These are phyloP conservation scores for Cryphonectria nitschkei DNA, from an alignment of 2,329 filamentous ascomycete genomes.

Conservation along the genomic window DNA sequence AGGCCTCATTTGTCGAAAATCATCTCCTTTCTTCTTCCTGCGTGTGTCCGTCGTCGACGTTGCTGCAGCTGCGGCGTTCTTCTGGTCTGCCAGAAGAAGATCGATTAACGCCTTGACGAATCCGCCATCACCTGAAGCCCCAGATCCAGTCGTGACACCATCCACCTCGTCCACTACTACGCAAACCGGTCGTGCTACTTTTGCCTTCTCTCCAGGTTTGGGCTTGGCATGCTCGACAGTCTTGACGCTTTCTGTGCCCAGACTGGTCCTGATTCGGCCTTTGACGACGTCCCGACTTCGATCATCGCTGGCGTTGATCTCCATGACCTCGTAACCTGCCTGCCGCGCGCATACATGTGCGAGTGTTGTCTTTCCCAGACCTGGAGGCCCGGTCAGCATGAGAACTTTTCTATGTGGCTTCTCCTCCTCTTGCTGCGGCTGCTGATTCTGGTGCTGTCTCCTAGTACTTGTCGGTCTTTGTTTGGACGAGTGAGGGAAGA, in stretches of 20 bases:
- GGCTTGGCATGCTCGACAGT: constrained; percentile 63
- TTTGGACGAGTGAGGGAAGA: constrained; percentile 78
- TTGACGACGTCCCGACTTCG: constrained; percentile 88
- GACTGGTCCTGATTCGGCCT: constrained; percentile 84
- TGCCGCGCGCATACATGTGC: constrained; percentile 95
- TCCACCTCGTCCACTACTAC: constrained; percentile 97
- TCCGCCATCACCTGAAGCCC: constrained; percentile 81
- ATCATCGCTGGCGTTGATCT: constrained; percentile 98
- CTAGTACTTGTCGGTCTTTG: constrained; percentile 52
- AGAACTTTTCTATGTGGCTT: constrained; percentile 84
- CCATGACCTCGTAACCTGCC: constrained; percentile 93
- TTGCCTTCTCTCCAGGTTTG: constrained; percentile 51
- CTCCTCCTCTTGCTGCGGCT: constrained; percentile 63
- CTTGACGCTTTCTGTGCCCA: constrained; percentile 93
- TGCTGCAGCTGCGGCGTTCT: constrained; percentile 57
- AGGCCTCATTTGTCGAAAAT: constrained; percentile 84
- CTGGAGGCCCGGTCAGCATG: constrained; percentile 87
- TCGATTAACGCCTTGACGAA: constrained; percentile 96
- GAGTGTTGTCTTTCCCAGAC: constrained; percentile 92
- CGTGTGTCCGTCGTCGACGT: constrained; percentile 40
- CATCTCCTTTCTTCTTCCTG: constrained; percentile 78
- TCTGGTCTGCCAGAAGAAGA: constrained; percentile 82
- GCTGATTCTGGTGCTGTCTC: constrained; percentile 48
- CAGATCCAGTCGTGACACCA: constrained; percentile 82
- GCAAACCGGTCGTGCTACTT: constrained; percentile 83